A percentile compares a stretch with the other conserved stretches of the same genome.
Conservation (phyloP, 352 stramenopile genomes). For the Hyaloperonospora arabidopsidis region DNA sequence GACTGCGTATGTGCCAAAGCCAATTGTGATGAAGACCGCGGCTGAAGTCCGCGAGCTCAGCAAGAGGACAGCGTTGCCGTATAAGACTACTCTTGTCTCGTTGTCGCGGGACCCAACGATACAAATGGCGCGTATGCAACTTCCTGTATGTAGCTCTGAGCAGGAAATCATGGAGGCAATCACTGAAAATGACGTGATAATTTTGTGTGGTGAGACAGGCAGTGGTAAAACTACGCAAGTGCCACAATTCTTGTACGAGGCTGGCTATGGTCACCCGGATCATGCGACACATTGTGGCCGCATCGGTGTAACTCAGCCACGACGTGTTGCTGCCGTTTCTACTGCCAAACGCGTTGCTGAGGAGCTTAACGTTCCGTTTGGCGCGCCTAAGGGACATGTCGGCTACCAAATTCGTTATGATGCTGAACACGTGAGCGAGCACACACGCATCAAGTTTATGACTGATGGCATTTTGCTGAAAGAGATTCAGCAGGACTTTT, state of each 20-base stretch:
- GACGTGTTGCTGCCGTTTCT: conserved; percentile 96
- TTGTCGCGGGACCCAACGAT: conserved; percentile 81
- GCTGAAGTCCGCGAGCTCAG: conserved; percentile 53
- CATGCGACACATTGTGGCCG: conserved; percentile 41
- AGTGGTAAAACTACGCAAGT: conserved; percentile 98
- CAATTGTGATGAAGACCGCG: conserved; percentile 60
- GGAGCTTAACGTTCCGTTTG: conserved; percentile 90
- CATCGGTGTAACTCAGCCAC: conserved; percentile 96
- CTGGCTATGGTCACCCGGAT: conserved; percentile 73
- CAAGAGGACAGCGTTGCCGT: conserved; percentile 35
- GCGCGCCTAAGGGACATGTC: conserved; percentile 64
- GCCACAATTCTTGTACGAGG: conserved; percentile 98
- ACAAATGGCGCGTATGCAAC: conserved; percentile 87
- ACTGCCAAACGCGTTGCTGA: conserved; percentile 96
- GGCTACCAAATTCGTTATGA: conserved; percentile 99
- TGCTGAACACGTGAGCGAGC: conserved; percentile 81
- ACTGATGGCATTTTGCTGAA: conserved; percentile 98
- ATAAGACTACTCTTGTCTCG: conserved; percentile 68
- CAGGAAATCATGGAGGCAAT: conserved; percentile 99
- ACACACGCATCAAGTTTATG: conserved; percentile 98
- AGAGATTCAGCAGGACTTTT: conserved; percentile 89
- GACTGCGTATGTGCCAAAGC: conserved; percentile 47
- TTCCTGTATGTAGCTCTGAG: conserved; percentile 97
- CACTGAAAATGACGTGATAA: conserved; percentile 91
- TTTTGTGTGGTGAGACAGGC: conserved; percentile 97